Conservation (phyloP, 2,329 filamentous ascomycete genomes). For the Colletotrichum paranaense region DNA sequence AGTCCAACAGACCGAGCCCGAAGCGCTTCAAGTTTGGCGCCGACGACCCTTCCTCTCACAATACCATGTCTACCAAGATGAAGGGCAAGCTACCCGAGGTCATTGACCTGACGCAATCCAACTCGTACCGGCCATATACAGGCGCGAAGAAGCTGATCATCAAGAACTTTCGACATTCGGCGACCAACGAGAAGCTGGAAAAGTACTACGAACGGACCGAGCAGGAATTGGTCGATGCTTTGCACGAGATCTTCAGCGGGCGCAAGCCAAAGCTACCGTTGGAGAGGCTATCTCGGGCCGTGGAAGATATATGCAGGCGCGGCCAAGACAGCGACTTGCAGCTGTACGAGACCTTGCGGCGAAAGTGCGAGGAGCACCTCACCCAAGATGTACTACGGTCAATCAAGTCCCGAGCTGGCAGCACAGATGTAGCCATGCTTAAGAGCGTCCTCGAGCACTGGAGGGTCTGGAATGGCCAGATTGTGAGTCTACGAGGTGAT, state of each 20-base stretch:
- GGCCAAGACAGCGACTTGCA: conserved; percentile 77
- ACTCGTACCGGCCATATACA: conserved; percentile 75
- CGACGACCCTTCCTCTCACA: conserved; percentile 14
- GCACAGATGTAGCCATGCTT: conserved; percentile 72
- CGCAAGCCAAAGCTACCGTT: conserved; percentile 76
- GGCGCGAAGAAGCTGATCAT: conserved; percentile 91
- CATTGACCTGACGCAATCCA: conserved; percentile 47
- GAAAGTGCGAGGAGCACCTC: conserved; percentile 76
- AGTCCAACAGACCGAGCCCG: conserved; percentile 30
- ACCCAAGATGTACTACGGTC: conserved; percentile 66
- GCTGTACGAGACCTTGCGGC: conserved; percentile 65
- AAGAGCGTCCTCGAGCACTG: conserved; percentile 69
- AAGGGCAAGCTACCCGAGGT: conserved; percentile 53
- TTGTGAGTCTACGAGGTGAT: conserved; percentile 62
- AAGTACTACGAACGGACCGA: conserved; percentile 83
- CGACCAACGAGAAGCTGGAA: conserved; percentile 70
- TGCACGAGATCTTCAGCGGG: conserved; percentile 78
- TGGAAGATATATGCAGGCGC: conserved; percentile 90
- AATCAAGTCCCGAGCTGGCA: conserved; percentile 61
- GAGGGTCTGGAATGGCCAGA: conserved; percentile 81
- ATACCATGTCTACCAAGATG: conserved; percentile 44
- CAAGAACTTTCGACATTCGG: conserved; percentile 84
- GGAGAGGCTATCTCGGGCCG: conserved; percentile 88
- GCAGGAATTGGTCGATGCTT: conserved; percentile 77
- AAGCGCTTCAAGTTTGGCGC: conserved; percentile 35